Evolutionary conservation across 1,139 yeast species (phyloP).

Genomic region (Spencermartinsiella ligniputridi): DNA sequence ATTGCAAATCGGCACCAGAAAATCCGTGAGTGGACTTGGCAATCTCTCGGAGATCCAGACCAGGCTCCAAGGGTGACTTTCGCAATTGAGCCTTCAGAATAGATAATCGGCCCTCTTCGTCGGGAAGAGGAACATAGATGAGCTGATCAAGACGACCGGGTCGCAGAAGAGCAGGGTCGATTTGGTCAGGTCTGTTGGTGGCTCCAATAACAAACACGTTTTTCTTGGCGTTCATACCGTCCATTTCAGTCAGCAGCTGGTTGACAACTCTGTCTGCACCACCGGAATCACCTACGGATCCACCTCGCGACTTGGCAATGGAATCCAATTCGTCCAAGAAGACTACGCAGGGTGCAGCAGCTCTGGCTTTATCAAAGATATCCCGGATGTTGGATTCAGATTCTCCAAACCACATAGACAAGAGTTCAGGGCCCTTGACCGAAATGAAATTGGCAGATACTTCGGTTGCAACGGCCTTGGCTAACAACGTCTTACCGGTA

Average conservation of each 20-base stretch:
- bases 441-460: slow-evolving; percentile 95
- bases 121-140: slow-evolving; percentile 97
- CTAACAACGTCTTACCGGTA: slow-evolving; percentile 96
- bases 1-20: slow-evolving; percentile 98
- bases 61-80: slow-evolving; percentile 98
- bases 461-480: slow-evolving; percentile 98
- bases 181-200: slow-evolving; percentile 97
- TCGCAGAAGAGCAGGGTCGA: slow-evolving; percentile 96
- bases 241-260: slow-evolving; percentile 98
- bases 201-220: slow-evolving; percentile 99
- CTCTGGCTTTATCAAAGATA: slow-evolving; percentile 96
- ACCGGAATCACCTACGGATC: slow-evolving; percentile 85
- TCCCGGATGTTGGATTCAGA: slow-evolving; percentile 96
- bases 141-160: slow-evolving; percentile 99
- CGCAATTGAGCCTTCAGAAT: slow-evolving; percentile 94
- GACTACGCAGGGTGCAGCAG: slow-evolving; percentile 98
- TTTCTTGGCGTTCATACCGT: slow-evolving; percentile 99
- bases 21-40: slow-evolving; percentile 93
- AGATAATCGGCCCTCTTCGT: slow-evolving; percentile 87
- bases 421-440: slow-evolving; percentile 94
- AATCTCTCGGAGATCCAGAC: slow-evolving; percentile 79
- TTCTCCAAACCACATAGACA: slow-evolving; percentile 99
- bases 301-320: slow-evolving; percentile 97
- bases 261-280: slow-evolving; percentile 99
- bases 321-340: slow-evolving; percentile 97